Percentiles rank a stretch among this genome's conserved stretches.
Conservation (phyloP, 305 asterid species). For the Monarda citriodora region DNA sequence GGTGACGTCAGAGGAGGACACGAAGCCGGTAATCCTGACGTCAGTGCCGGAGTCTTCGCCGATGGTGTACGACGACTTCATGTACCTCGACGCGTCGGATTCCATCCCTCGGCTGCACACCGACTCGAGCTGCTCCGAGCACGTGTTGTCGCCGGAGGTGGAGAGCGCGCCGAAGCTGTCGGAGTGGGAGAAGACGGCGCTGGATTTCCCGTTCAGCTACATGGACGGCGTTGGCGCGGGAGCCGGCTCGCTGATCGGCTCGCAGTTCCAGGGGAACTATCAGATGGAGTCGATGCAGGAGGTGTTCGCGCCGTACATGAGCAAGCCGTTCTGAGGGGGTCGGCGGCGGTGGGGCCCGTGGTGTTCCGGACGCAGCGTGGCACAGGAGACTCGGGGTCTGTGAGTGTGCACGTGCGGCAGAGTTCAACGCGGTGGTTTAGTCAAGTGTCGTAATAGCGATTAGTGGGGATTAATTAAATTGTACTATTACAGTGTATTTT, state of each 20-base stretch:
- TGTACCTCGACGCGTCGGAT: constrained; percentile 67
- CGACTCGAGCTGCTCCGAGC: constrained; percentile 89
- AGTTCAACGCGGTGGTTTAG: background rate
- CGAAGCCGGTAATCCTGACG: constrained; percentile 53
- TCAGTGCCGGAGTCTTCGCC: constrained; percentile 36
- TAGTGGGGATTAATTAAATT: constrained; percentile 11
- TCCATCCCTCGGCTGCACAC: constrained; percentile 77
- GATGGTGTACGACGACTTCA: constrained; percentile 50
- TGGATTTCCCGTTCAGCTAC: constrained; percentile 54
- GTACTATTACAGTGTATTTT: constrained; percentile 6
- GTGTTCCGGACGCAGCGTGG: constrained; percentile 29
- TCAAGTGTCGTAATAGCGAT: constrained; percentile 4
- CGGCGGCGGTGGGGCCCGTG: background rate
- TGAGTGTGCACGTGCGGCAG: constrained; percentile 60
- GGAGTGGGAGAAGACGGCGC: constrained; percentile 62
- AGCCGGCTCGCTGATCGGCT: constrained; percentile 20
- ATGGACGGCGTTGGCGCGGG: constrained; percentile 31
- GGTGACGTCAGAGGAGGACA: constrained; percentile 50
- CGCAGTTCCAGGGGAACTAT: constrained; percentile 45
- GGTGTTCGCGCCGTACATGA: constrained; percentile 42
- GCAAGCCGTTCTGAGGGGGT: constrained; percentile 44
- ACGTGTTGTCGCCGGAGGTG: constrained; percentile 90
- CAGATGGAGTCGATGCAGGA: constrained; percentile 65
- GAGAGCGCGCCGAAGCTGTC: constrained; percentile 67
- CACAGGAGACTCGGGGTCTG: constrained; percentile 54